Conservation (phyloP, 2,329 filamentous ascomycete species). For the Fusarium sp. region DNA sequence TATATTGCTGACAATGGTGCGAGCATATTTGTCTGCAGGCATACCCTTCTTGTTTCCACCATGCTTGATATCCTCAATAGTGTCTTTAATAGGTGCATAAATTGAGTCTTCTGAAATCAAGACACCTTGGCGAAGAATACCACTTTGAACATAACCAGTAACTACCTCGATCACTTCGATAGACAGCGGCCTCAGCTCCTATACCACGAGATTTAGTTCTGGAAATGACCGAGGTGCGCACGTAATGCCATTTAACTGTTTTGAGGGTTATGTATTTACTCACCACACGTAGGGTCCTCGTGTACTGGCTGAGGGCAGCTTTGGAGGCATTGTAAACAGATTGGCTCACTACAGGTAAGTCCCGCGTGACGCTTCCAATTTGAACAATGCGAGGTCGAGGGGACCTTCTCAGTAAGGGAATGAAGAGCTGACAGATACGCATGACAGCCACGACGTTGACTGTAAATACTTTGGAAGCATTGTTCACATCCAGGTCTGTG, state of each 20-base stretch:
- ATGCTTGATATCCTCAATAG: not conserved
- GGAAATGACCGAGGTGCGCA: accelerated
- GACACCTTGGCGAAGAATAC: not conserved
- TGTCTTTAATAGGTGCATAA: not conserved
- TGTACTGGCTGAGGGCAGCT: not conserved
- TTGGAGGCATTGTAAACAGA: not conserved
- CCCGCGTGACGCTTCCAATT: not conserved
- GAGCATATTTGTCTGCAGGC: not conserved
- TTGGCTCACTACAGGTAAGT: not conserved
- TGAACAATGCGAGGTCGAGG: not conserved
- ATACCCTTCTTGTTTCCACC: not conserved
- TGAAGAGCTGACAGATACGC: not conserved
- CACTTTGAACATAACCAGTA: not conserved
- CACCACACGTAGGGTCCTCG: not conserved
- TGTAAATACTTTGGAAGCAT: not conserved
- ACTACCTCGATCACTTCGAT: not conserved
- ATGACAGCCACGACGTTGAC: not conserved
- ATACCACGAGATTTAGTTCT: accelerated
- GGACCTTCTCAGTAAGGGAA: accelerated
- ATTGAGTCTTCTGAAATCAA: not conserved
- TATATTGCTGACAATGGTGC: not conserved
- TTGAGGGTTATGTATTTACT: not conserved
- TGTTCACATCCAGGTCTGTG: not conserved
- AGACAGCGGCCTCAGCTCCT: not conserved
- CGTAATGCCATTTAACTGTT: no score